Percentiles rank a stretch among this genome's conserved stretches.
These are phyloP conservation scores for Trametes cingulata DNA, from an alignment of 768 basidiomycete genomes.

Conservation along the genomic window DNA sequence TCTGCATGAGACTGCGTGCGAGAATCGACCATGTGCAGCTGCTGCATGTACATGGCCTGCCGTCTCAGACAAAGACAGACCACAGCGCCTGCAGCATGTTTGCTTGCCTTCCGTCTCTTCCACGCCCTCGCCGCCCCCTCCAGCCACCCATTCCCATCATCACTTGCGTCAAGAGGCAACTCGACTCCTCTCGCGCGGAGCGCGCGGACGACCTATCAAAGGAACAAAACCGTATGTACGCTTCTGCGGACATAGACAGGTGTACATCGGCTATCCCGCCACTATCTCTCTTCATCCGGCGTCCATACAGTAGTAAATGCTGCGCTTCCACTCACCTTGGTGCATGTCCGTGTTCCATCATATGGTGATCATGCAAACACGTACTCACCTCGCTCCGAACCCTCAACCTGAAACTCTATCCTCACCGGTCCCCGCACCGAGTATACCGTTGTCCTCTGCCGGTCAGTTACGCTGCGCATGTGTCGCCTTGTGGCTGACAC, in stretches of 20 bases:
- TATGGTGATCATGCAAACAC: too few species aligned
- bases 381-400: too few species aligned
- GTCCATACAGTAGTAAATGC: not conserved
- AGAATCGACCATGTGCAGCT: not conserved
- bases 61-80: too few species aligned
- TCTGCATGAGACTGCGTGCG: too few species aligned
- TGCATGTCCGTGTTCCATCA: too few species aligned
- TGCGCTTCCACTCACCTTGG: too few species aligned
- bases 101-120: not conserved
- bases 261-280: not conserved
- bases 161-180: too few species aligned
- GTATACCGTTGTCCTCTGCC: not conserved
- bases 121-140: not conserved
- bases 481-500: not conserved
- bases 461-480: not conserved
- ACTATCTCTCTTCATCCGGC: conserved; percentile 1
- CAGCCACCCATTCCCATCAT: too few species aligned
- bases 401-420: not conserved
- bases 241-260: not conserved
- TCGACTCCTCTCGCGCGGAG: too few species aligned
- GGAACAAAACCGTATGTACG: not conserved
- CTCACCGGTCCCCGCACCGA: not conserved
- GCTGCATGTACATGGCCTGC: not conserved
- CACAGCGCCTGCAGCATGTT: not conserved
- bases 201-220: too few species aligned